These are phyloP conservation scores for Floccularia luteovirens DNA, from an alignment of 768 basidiomycete genomes.

Conservation along the genomic window DNA sequence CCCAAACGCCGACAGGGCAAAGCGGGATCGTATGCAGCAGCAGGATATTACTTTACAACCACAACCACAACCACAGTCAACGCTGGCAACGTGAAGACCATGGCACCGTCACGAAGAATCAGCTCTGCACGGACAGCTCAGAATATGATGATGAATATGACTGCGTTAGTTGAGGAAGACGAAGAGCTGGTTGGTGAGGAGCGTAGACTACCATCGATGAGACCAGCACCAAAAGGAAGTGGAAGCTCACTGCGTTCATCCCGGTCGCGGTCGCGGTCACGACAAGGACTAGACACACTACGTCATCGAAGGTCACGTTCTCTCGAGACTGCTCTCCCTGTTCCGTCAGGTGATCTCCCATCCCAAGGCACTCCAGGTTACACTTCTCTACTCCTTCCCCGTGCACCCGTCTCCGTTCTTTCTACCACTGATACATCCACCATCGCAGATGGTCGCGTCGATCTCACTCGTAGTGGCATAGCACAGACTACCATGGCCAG, in stretches of 20 bases:
- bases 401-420: slow-evolving; percentile 31
- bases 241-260: neutral
- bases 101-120: slow-evolving; percentile 1
- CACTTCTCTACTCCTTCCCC: slow-evolving; percentile 45
- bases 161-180: slow-evolving; percentile 45
- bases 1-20: neutral
- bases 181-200: slow-evolving; percentile 20
- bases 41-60: neutral
- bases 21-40: neutral
- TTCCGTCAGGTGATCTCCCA: slow-evolving; percentile 25
- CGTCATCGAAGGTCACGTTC: neutral
- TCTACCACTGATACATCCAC: slow-evolving; percentile 11
- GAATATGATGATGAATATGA: slow-evolving; percentile 48
- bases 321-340: slow-evolving; percentile 4
- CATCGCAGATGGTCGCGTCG: slow-evolving; percentile 43
- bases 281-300: neutral
- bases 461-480: slow-evolving; percentile 68
- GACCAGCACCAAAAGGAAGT: neutral
- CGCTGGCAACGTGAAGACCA: neutral
- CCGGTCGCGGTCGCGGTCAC: neutral
- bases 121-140: no score
- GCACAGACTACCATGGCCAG: slow-evolving; percentile 89
- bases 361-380: slow-evolving; percentile 55
- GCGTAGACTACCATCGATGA: neutral
- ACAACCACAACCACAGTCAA: neutral